Conservation (phyloP, 192 early-diverging fungal genomes). For the Linnemannia elongata region DNA sequence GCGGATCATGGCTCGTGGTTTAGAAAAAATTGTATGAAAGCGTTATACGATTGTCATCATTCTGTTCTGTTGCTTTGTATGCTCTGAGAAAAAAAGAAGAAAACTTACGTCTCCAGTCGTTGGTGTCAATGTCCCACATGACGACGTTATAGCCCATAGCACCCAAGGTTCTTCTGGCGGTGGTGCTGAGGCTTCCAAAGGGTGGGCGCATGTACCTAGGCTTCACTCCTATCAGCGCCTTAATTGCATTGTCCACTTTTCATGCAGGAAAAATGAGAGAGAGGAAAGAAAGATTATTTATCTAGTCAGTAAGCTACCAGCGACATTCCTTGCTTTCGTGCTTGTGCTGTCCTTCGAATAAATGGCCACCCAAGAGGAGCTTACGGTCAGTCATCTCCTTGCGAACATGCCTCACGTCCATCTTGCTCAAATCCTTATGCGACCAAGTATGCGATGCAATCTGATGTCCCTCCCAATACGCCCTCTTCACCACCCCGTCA, state of each 20-base stretch:
- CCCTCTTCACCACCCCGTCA: constrained; percentile 61
- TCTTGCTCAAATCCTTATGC: constrained; percentile 44
- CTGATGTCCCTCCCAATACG: constrained; percentile 66
- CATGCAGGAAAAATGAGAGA: neutral
- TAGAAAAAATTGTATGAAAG: no score
- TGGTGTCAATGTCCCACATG: constrained; percentile 58
- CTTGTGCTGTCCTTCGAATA: neutral
- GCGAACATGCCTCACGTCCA: constrained; percentile 28
- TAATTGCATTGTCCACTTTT: constrained; percentile 27
- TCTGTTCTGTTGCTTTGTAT: neutral
- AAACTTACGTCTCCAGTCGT: constrained; percentile 33
- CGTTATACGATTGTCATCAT: no score
- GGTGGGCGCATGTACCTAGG: constrained; percentile 66
- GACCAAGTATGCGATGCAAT: constrained; percentile 69
- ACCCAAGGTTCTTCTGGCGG: constrained; percentile 30
- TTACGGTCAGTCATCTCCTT: constrained; percentile 17
- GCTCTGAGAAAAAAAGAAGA: neutral
- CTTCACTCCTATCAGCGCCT: constrained; percentile 58
- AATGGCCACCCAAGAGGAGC: neutral
- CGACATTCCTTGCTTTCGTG: neutral
- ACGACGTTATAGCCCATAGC: constrained; percentile 45
- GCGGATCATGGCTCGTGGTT: no score
- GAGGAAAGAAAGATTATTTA: neutral
- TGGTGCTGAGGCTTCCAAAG: constrained; percentile 35
- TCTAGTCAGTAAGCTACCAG: neutral